These are phyloP conservation scores for Xylariales sp. DNA, from an alignment of 2,329 filamentous ascomycete genomes.

Conservation along the genomic window DNA sequence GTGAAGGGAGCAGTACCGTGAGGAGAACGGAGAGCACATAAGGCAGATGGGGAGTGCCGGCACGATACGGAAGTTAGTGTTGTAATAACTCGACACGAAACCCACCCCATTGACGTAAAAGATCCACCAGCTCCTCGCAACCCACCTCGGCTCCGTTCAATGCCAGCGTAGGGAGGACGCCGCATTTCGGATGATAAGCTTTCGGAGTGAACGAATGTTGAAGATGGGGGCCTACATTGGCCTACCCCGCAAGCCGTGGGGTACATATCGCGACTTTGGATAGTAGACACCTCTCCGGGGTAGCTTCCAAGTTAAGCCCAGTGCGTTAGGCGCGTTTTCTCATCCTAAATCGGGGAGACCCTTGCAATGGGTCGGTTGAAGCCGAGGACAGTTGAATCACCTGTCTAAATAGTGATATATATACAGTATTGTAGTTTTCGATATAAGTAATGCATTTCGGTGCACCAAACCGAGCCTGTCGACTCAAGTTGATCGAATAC, in stretches of 20 bases:
- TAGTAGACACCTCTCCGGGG: neutral
- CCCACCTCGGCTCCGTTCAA: constrained; percentile 4
- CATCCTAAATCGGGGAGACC: no score
- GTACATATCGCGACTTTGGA: neutral
- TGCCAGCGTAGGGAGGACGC: neutral
- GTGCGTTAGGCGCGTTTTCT: neutral
- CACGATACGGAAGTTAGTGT: constrained; percentile 21
- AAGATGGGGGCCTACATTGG: constrained; percentile 3
- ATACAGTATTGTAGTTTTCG: no score
- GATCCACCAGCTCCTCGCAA: neutral
- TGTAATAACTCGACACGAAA: constrained; percentile 8
- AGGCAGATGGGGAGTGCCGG: constrained; percentile 9
- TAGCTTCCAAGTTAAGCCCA: neutral
- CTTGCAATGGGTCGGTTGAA: neutral
- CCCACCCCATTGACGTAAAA: constrained; percentile 15
- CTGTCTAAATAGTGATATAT: neutral
- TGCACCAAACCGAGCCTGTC: no score
- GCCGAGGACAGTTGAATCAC: neutral
- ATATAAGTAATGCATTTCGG: no score
- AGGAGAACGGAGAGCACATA: neutral
- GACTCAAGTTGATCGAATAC: no score
- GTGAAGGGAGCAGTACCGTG: neutral
- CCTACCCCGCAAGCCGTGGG: constrained; percentile 20
- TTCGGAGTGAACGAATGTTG: neutral
- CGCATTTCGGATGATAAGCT: neutral